Base-by-base conservation (phyloP, 257 asterid species). In the Paulownia fortunei region DNA sequence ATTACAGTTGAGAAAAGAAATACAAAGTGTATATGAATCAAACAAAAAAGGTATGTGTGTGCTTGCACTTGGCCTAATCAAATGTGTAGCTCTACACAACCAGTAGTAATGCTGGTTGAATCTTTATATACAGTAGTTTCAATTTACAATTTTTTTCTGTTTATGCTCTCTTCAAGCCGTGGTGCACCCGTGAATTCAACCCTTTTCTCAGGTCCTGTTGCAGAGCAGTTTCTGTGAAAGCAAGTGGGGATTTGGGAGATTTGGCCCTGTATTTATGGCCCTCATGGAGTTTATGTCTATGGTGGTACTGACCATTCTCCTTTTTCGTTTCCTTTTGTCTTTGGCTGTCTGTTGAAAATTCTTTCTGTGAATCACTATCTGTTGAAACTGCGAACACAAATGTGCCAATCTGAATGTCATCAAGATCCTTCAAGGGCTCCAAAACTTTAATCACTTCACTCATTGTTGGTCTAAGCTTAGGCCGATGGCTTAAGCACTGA, bases 401-500 rank as follows among this genome's bases (percentile, higher is more conserved):
- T 6, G 97, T 89, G 41, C 92, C 96, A 0, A 59, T 19, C 11
- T 87, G 84, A 6, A 59, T 32, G 67, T 86, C 91, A 0, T 82
- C 85, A 5, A 83, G 82, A 42, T 86, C 91, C 7, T 83, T 83
- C 30, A 94, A 73, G 0, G 96, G 91, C 69, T 85, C 91, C 65
- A 92, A 61, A 0, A 84, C 76, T 36, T 80, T 71, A 13, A 94
- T 89, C 60, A 91, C 92, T 41, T 82, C 65, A 10, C 92, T 80
- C 88, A 91, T 89, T 0, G 83, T 81, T 2, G 98, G 98, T 11
- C 98, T 84, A 3, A 77, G 87, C 74, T 94, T 94, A 0, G 96
- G 95, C 41, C 91, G 84, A 23, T 91, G 92, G 84, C 96, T 94
- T 16, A 92, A 79, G 88, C 98, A 94, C 1, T 87, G 88, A 54